A percentile compares a stretch with the other conserved stretches of the same genome.
phyloP scores from a whole-genome alignment of 75 land plant genomes.

The Azolla pinnata region DNA sequence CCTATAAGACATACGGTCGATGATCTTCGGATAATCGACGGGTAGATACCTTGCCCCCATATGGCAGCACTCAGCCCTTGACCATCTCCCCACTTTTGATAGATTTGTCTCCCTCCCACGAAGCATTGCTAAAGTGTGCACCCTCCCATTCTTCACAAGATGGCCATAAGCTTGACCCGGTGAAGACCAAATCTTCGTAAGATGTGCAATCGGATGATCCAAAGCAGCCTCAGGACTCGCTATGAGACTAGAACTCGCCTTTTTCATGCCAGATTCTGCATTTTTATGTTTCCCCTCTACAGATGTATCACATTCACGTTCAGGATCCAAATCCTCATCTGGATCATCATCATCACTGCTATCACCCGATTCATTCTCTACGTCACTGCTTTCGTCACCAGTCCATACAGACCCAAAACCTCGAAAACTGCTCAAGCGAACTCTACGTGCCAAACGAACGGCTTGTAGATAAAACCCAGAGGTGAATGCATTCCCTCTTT shows the following conservation, averaged over 20 bases:
- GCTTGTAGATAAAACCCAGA: slow-evolving; percentile 1
- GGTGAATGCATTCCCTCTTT: background rate
- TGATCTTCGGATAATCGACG: slow-evolving; percentile 42
- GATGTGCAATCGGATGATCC: slow-evolving; percentile 36
- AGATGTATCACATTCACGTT: background rate
- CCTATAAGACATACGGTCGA: slow-evolving; percentile 48
- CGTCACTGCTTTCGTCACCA: background rate
- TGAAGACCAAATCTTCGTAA: slow-evolving; percentile 32
- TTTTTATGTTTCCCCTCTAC: background rate
- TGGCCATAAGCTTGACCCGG: slow-evolving; percentile 19
- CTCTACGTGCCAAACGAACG: background rate
- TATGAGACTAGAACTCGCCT: background rate
- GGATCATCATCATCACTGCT: background rate
- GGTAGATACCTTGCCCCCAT: slow-evolving; percentile 62
- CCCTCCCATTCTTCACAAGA: slow-evolving; percentile 10
- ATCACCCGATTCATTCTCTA: background rate
- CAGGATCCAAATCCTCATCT: background rate
- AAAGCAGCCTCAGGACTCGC: background rate
- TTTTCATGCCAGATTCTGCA: background rate
- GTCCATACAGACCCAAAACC: background rate
- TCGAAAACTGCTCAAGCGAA: background rate
- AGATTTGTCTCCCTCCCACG: slow-evolving; percentile 50
- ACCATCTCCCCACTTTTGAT: slow-evolving; percentile 55
- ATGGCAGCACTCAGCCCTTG: slow-evolving; percentile 60
- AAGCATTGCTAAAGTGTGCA: slow-evolving; percentile 55